Evolutionary conservation across 2,329 filamentous ascomycete genomes (phyloP), one percentile per base, ranked within the genome.

Genomic region (Diplodia intermedia): DNA sequence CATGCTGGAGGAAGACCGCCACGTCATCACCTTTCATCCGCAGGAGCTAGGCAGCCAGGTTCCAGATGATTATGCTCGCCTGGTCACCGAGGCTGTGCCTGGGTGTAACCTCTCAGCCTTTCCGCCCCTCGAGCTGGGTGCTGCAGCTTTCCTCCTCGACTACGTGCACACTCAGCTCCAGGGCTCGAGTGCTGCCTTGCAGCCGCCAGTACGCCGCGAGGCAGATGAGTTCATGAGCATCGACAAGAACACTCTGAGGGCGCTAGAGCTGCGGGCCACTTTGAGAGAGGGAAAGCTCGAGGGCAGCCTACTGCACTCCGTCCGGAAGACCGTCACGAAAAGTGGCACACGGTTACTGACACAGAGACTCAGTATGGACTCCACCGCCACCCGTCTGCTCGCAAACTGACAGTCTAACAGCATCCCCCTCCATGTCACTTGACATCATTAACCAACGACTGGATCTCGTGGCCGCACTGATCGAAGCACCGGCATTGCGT

Each of bases 291-390:
- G 91, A 2, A 80, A 86, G 23, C 90, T 91, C 49, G 89, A 90
- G 71, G 95, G 95, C 5, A 97, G 94, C 75, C 82, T 99, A 53
- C 82, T 99, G 47, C 93, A 98, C 79, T 91, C 93, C n/a, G 86
- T 98, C 65, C 88, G 94, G 69, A 88, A 90, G 65, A 99, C 95
- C 0, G 91, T 93, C 18, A 99, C 95, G 0, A 97, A 94, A 75
- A 94, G 94, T 72, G 95, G 95, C 66, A 90, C 93, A 26, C 87
- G 95, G 50, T 83, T 98, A 60, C 84, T 99, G 7, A 90, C 90
- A 70, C 90, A 93, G 72, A 93, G 95, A 84, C 82, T 99, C n/a
- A 89, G 91, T 86, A 81, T 74, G 82, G 76, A 2, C 3, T 4
- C 26, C n/a, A 33, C 20, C 49, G 31, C 2, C 1, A 9, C 50